Conservation (phyloP, 768 basidiomycete species). For the Leccinum boreale region DNA sequence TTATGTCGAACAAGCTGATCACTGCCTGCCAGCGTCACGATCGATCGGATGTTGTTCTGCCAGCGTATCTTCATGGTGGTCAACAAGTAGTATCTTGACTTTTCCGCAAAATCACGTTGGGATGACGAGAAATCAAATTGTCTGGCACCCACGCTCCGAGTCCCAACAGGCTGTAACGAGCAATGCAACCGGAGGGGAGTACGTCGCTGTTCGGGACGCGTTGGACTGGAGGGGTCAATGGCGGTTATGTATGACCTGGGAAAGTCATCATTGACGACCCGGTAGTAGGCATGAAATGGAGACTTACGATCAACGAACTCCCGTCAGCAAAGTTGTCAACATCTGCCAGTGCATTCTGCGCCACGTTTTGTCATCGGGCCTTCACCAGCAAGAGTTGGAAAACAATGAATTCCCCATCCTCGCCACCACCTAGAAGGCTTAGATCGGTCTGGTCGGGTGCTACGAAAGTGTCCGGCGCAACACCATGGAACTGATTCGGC, state of each 20-base stretch:
- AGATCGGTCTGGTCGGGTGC: slow-evolving; percentile 31
- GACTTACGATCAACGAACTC: slow-evolving; percentile 26
- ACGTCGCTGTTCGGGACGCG: no score
- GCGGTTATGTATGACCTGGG: slow-evolving; percentile 34
- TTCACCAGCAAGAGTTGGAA: slow-evolving; percentile 48
- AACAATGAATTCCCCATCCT: slow-evolving; percentile 43
- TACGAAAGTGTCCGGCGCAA: slow-evolving; percentile 34
- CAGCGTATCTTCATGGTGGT: no score
- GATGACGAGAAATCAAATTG: no score
- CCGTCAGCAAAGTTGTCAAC: slow-evolving; percentile 20
- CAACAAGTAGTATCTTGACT: no score
- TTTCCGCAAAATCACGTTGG: no score
- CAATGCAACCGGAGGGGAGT: no score
- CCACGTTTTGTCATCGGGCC: slow-evolving; percentile 26
- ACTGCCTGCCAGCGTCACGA: no score
- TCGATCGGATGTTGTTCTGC: no score
- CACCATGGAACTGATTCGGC: slow-evolving; percentile 38
- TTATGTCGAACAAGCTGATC: no score
- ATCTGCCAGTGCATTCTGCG: neutral
- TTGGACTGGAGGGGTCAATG: slow-evolving; percentile 16
- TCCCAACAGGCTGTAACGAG: no score
- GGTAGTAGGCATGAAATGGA: neutral
- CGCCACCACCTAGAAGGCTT: slow-evolving; percentile 39
- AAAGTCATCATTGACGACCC: neutral
- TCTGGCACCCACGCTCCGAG: no score